phyloP scores from a whole-genome alignment of 1,284 basidiomycete species.

The Coniophora puteana region DNA sequence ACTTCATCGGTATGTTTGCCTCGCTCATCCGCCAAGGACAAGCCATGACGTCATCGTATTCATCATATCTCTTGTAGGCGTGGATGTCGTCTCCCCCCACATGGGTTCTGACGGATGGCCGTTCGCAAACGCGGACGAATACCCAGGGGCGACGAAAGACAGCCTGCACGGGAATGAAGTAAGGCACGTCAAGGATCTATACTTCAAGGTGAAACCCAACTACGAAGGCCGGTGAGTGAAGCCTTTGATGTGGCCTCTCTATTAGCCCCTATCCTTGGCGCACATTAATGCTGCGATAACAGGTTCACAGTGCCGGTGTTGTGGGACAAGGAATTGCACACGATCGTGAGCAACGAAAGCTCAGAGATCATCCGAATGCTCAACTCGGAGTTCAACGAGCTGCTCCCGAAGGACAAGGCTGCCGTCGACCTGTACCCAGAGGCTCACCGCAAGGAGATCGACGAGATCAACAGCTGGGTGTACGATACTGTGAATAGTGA shows the following conservation, averaged over 20 bases:
- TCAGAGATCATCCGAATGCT: constrained; percentile 93
- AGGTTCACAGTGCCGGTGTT: constrained; percentile 91
- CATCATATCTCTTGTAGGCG: constrained; percentile 38
- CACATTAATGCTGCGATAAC: not conserved
- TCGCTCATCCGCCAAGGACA: not conserved
- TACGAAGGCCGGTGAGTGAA: constrained; percentile 59
- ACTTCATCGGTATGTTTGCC: constrained; percentile 63
- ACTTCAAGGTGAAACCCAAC: constrained; percentile 71
- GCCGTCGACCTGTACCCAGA: constrained; percentile 78
- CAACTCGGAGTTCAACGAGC: constrained; percentile 79
- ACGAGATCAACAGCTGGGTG: constrained; percentile 85
- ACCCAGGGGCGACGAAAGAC: constrained; percentile 72
- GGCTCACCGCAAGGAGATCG: constrained; percentile 72
- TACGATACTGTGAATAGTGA: constrained; percentile 80
- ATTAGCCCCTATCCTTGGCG: not conserved
- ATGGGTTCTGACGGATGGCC: constrained; percentile 88
- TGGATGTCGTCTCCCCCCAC: constrained; percentile 82
- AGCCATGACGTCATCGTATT: not conserved
- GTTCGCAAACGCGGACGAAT: constrained; percentile 70
- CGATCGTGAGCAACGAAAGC: constrained; percentile 95
- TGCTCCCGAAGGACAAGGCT: constrained; percentile 64
- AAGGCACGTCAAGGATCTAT: constrained; percentile 84
- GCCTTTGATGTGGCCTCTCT: not conserved
- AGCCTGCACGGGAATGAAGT: constrained; percentile 57
- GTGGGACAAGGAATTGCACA: constrained; percentile 90